phyloP scores from a whole-genome alignment of 2,329 filamentous ascomycete species.

The Botrytis cinerea region DNA sequence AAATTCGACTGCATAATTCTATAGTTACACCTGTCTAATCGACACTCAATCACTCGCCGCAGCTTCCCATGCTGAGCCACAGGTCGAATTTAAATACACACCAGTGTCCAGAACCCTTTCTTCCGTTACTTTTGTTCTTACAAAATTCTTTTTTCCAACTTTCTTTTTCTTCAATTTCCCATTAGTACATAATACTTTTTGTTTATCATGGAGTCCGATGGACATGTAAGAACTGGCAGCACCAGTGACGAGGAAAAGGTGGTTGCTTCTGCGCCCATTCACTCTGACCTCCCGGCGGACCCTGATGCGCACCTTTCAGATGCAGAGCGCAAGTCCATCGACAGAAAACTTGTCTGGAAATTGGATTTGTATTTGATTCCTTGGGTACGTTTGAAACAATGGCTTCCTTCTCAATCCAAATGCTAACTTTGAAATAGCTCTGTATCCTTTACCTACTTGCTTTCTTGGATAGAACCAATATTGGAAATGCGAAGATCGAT shows the following conservation, averaged over 20 bases:
- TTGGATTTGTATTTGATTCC: conserved; percentile 63
- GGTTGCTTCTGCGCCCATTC: neutral
- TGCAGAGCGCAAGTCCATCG: conserved; percentile 61
- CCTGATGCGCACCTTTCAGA: conserved; percentile 66
- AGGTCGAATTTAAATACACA: conserved; percentile 4
- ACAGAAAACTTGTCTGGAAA: conserved; percentile 61
- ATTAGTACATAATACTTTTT: neutral
- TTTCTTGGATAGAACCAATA: conserved; percentile 77
- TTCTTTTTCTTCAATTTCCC: neutral
- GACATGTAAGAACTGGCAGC: conserved; percentile 4
- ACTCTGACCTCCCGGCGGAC: conserved; percentile 43
- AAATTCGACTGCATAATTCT: conserved; percentile 14
- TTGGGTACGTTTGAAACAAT: conserved; percentile 45
- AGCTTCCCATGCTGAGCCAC: neutral
- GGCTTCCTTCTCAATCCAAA: neutral
- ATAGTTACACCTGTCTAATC: neutral
- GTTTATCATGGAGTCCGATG: conserved; percentile 17
- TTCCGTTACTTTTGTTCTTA: neutral
- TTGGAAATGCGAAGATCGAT: conserved; percentile 70
- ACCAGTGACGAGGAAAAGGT: conserved; percentile 24
- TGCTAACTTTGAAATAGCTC: conserved; percentile 46
- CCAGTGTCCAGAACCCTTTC: neutral
- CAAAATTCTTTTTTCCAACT: neutral
- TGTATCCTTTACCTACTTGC: conserved; percentile 74
- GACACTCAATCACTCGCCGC: conserved; percentile 2